Evolutionary conservation across 148 eudicot genomes (phyloP).

Genomic region (Rhododendron molle): DNA sequence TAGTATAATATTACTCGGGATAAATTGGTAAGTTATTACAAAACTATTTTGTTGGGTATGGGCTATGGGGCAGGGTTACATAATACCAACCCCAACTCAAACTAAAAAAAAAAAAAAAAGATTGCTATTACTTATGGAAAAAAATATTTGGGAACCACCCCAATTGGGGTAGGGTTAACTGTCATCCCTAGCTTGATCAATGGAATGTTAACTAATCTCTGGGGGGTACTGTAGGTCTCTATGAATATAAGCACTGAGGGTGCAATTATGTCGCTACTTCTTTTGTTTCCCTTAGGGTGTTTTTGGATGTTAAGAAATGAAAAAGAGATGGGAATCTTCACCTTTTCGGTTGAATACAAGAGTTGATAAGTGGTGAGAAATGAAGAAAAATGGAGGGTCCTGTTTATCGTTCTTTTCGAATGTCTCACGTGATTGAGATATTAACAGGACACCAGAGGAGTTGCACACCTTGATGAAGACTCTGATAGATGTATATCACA

Average conservation of each 20-base stretch:
- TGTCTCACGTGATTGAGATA: not conserved
- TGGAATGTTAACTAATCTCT: not conserved
- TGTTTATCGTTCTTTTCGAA: not conserved
- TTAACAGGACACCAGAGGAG: conserved; percentile 79
- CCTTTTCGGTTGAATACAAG: not conserved
- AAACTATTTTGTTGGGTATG: not conserved
- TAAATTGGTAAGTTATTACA: not conserved
- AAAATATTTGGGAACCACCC: not conserved
- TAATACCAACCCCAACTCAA: not conserved
- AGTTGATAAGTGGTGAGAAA: not conserved
- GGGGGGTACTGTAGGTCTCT: too few species aligned
- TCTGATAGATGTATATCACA: conserved; percentile 67
- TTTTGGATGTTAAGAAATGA: not conserved
- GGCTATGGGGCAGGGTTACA: not conserved
- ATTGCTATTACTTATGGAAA: not conserved
- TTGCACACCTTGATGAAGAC: conserved; percentile 55
- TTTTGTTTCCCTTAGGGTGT: not conserved
- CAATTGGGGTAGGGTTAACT: not conserved
- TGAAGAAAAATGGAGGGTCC: not conserved
- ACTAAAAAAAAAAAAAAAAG: too few species aligned
- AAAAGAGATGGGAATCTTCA: not conserved
- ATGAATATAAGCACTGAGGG: not conserved
- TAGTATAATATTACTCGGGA: not conserved
- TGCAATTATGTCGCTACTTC: not conserved
- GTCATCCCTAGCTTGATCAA: not conserved